These are phyloP conservation scores for Diplodia seriata DNA, from an alignment of 2,329 filamentous ascomycete genomes.

Conservation along the genomic window DNA sequence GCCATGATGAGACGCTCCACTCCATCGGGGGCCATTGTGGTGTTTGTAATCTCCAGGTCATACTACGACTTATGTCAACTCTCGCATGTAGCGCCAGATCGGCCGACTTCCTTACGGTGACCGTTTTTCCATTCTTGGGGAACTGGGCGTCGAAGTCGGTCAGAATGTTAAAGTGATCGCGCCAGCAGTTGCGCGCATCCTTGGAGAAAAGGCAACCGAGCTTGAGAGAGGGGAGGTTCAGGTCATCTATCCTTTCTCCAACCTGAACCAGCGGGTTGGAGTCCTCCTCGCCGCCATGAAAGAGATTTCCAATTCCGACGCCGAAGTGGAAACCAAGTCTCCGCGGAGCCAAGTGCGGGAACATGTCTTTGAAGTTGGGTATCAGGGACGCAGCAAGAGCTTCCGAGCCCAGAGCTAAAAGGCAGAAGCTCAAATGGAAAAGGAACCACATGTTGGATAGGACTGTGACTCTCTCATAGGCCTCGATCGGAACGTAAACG, in stretches of 20 bases:
- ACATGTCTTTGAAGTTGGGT: background rate
- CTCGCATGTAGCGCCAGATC: conserved; percentile 37
- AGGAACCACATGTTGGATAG: background rate
- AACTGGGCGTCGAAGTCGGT: conserved; percentile 55
- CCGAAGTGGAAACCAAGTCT: background rate
- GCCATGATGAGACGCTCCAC: conserved; percentile 42
- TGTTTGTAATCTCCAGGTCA: conserved; percentile 51
- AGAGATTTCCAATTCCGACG: background rate
- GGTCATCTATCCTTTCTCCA: conserved; percentile 3
- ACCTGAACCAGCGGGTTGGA: conserved; percentile 5
- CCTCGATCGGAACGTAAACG: background rate
- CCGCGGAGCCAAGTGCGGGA: background rate
- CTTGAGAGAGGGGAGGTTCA: conserved; percentile 3
- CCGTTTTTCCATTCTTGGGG: conserved; percentile 48
- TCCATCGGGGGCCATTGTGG: conserved; percentile 52
- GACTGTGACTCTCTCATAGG: background rate
- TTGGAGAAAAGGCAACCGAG: conserved; percentile 21
- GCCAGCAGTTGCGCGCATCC: conserved; percentile 51
- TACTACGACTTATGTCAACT: conserved; percentile 41
- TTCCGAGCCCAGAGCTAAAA: conserved; percentile 14
- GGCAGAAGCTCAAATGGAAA: conserved; percentile 17
- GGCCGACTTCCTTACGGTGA: conserved; percentile 37
- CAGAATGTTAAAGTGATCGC: conserved; percentile 51
- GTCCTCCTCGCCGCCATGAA: background rate
- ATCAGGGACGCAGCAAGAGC: conserved; percentile 5